Percentiles rank a stretch among this genome's conserved stretches.
Conservation (phyloP, 2,329 filamentous ascomycete genomes). For the Fusarium circinatum region DNA sequence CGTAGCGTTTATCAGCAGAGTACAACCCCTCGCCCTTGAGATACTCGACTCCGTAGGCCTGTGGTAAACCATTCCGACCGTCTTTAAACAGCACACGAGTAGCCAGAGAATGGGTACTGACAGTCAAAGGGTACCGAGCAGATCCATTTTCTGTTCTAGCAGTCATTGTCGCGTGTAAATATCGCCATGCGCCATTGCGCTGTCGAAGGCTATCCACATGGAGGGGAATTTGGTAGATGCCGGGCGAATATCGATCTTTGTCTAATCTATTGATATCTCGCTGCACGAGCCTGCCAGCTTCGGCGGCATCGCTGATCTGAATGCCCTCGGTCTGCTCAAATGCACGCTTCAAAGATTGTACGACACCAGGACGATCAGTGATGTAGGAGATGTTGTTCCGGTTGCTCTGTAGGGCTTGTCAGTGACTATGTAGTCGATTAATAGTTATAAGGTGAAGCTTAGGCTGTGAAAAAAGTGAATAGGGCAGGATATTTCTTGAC, state of each 20-base stretch:
- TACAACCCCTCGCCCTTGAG: conserved; percentile 54
- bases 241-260: conserved; percentile 41
- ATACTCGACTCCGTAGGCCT: conserved; percentile 47
- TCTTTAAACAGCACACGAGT: conserved; percentile 50
- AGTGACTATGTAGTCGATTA: not conserved
- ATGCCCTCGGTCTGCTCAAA: conserved; percentile 22
- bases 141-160: not conserved
- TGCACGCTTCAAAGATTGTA: conserved; percentile 8
- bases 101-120: conserved; percentile 50
- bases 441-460: no score
- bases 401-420: conserved; percentile 17
- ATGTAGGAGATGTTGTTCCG: conserved; percentile 37
- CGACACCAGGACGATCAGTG: conserved; percentile 14
- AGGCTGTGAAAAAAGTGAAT: no score
- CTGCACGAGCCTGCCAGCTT: conserved; percentile 42
- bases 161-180: conserved; percentile 45
- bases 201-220: conserved; percentile 36
- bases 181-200: conserved; percentile 23
- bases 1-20: conserved; percentile 49
- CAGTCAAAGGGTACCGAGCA: conserved; percentile 55
- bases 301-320: conserved; percentile 30
- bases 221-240: conserved; percentile 46
- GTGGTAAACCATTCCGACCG: not conserved
- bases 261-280: conserved; percentile 46
- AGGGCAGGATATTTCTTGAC: no score